Base-by-base conservation (phyloP, 768 basidiomycete genomes). In the Leccinum variicolor region DNA sequence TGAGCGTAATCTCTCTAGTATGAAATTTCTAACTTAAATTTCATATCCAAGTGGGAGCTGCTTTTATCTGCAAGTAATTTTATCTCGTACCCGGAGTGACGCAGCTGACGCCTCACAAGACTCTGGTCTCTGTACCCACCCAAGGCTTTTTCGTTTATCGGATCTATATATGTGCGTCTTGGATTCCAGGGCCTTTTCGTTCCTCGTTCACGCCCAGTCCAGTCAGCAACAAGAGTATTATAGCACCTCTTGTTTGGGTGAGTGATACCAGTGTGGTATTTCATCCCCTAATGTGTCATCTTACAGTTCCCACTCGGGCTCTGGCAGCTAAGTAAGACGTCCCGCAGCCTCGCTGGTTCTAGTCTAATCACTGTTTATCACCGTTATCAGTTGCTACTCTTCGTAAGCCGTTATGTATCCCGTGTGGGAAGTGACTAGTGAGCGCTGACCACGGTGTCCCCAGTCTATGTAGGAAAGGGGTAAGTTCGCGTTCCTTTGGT, bases 181-280 rank as follows among this genome's bases (percentile, higher is more conserved):
- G 4, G 9, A 4, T 17, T 6, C 21, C 25, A 25, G 2, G 41
- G 11, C 11, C 10, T 25, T 33, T 11, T 34, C 19, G 23, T 45
- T 25, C 49, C 11, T 31, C 28, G 1, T 34, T 47, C 19, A 47
- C 49, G 2, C 6, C 19, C 36, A 4, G 43, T 34, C 21, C 43
- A 56, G 55, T 56, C 43, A 56, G 50, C 50, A 15, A 52, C 1
- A 52, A 26, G 19, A 56, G 6, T 7, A 10, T 52, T 28, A 43
- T 56, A 19, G 55, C 43, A n/a, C 55, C 55, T n/a, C 19, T 56
- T 6, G 5, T 56, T n/a, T 56, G 55, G 55, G 55, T 56, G 9
- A 46, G 56, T 7, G 15, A 21, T 47, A 5, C 28, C 1, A 21
- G 4, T 6, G 17, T 17, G 25, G 43, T 6, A 4, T 28, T 5